Base-by-base conservation (phyloP, 192 early-diverging fungal genomes). In the Chytriomyces confervae region DNA sequence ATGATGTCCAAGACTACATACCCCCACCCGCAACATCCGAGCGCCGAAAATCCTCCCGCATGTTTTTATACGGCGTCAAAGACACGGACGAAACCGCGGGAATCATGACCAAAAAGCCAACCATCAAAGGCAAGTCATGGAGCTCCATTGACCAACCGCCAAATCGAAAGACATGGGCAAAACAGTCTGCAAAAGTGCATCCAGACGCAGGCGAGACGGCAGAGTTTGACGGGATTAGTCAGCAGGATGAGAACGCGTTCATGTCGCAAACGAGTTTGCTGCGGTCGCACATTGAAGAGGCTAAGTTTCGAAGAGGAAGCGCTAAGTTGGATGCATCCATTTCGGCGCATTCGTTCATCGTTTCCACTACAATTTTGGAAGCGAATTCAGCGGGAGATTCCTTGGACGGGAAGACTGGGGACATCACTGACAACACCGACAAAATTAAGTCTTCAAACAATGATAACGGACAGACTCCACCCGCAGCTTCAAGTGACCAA, bases 211-310 rank as follows among this genome's bases (percentile, higher is more conserved):
- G 27, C 23, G 24, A n/a, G 13, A 11, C 23, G 27, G 72, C 61
- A 74, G 72, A 74, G 50, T 74, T 74, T 46, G n/a, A 29, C n/a
- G 72, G 72, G 10, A 18, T 74, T 7, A 29, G 46, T 11, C 10
- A 61, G 10, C 57, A 74, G 46, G 72, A 74, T 46, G 72, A 74
- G 45, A 27, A 7, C 10, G 61, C 9, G 8, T 23, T 74, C 43
- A 43, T 9, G 11, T 72, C 70, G 20, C 70, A 60, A 72, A 23
- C 70, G 8, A 57, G n/a, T 60, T 60, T 72, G 36, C 9, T 72
- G 18, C 20, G 18, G 24, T n/a, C n/a, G 50, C 61, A 63, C 44
- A 74, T 74, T 68, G 66, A 68, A 48, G 13, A 13, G 16, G 11
- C 18, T 36, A n/a, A 36, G 29, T 50, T 13, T 50, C 13, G 29